Conservation (phyloP, 768 basidiomycete species). For the Calocera cornea region DNA sequence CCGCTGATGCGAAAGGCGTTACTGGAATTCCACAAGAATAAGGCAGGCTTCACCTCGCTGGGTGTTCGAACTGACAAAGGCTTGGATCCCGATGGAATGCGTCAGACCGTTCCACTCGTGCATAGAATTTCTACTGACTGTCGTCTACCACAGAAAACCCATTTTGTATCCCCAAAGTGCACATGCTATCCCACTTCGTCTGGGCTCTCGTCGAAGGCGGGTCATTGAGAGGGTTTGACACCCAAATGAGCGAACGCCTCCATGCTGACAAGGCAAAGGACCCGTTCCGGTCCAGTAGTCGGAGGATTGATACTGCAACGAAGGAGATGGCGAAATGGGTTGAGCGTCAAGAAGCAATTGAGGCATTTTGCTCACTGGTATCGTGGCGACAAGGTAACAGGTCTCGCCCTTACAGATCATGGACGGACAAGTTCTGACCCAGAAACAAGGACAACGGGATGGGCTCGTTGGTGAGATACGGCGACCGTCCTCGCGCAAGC, state of each 20-base stretch:
- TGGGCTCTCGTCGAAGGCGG: slow-evolving; percentile 24
- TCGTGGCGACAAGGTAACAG: neutral
- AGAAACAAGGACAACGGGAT: no score
- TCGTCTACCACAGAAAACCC: slow-evolving; percentile 8
- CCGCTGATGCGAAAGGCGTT: slow-evolving; percentile 22
- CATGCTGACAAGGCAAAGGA: slow-evolving; percentile 23
- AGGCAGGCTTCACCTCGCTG: slow-evolving; percentile 26
- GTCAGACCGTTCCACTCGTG: neutral
- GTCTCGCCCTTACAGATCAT: neutral
- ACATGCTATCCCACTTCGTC: slow-evolving; percentile 27
- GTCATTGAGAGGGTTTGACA: slow-evolving; percentile 30
- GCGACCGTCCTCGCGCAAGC: no score
- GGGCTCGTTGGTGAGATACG: no score
- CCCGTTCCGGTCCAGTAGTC: neutral
- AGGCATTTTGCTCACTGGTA: neutral
- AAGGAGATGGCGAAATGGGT: neutral
- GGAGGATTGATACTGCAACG: neutral
- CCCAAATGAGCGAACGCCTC: slow-evolving; percentile 28
- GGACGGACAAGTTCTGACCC: neutral
- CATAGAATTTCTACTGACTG: neutral
- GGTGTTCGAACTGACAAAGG: slow-evolving; percentile 17
- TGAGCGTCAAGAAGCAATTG: no score
- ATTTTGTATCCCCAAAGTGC: slow-evolving; percentile 35
- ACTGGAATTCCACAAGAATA: slow-evolving; percentile 27
- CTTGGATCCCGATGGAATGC: neutral